These are phyloP conservation scores for Mortierella sp. DNA, from an alignment of 371 early-diverging fungal genomes.

Conservation along the genomic window DNA sequence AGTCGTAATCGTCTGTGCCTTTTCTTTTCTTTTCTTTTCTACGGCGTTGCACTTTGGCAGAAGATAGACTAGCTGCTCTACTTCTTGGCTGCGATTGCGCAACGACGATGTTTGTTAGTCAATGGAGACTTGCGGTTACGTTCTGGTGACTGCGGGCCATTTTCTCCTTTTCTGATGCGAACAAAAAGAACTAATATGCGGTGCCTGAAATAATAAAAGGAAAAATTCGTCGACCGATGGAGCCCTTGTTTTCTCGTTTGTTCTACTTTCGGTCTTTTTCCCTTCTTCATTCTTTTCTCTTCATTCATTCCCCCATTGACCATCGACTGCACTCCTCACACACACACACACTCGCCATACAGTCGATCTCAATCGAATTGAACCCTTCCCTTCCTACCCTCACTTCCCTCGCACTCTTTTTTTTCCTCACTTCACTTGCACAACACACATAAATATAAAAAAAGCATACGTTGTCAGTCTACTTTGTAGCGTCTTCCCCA, in stretches of 20 bases:
- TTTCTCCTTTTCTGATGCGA: background rate
- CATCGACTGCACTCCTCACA: background rate
- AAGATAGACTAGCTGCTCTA: too few species aligned
- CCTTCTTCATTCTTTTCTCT: background rate
- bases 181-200: background rate
- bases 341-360: background rate
- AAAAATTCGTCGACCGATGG: background rate
- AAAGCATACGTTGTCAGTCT: background rate
- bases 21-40: too few species aligned
- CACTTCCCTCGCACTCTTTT: background rate
- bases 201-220: background rate
- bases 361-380: slow-evolving; percentile 8
- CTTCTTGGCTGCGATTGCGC: too few species aligned
- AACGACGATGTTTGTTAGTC: too few species aligned
- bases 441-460: too few species aligned
- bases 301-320: background rate
- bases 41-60: too few species aligned
- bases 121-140: too few species aligned
- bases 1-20: background rate
- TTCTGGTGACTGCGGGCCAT: background rate
- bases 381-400: background rate
- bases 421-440: slow-evolving; percentile 7
- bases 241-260: background rate
- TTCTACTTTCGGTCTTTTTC: background rate
- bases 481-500: background rate